Evolutionary conservation across 202 grass and related monocot genomes (phyloP).

Genomic region (Panicum virgatum): DNA sequence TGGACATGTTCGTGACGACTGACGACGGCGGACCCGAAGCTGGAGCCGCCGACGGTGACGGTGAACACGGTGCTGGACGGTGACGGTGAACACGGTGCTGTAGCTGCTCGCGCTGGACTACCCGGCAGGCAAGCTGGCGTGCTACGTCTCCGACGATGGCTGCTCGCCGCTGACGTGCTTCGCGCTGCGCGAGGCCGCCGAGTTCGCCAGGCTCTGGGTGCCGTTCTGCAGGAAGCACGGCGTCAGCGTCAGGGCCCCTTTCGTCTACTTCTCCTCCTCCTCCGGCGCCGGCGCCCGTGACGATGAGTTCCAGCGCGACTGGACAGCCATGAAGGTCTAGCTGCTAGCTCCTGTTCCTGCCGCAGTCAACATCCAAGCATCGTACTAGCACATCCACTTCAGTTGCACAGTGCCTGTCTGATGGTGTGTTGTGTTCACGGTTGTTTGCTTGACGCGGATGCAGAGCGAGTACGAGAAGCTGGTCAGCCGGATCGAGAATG

Average conservation of each 20-base stretch:
- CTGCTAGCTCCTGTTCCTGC: not conserved
- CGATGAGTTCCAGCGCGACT: constrained; percentile 26
- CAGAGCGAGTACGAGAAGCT: constrained; percentile 39
- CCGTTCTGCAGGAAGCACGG: constrained; percentile 62
- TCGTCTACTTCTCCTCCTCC: constrained; percentile 53
- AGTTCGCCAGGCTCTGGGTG: constrained; percentile 65
- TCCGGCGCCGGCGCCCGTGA: not conserved
- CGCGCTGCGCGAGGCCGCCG: constrained; percentile 52
- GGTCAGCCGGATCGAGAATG: constrained; percentile 26
- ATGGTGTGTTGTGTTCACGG: not conserved
- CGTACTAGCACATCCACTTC: not conserved
- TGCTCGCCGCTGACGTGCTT: constrained; percentile 60
- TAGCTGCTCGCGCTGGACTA: constrained; percentile 71
- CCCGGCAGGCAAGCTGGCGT: constrained; percentile 53
- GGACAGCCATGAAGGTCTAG: constrained; percentile 29
- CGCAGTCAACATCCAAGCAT: not conserved
- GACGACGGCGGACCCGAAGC: constrained; percentile 64
- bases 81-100: constrained; percentile 68
- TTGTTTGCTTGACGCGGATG: not conserved
- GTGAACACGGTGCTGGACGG: too few relatives aligned
- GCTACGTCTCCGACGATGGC: constrained; percentile 82
- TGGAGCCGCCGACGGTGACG: constrained; percentile 68
- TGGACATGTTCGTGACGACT: constrained; percentile 89
- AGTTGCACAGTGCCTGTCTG: not conserved
- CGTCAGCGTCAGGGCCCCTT: constrained; percentile 47